A percentile compares a stretch with the other conserved stretches of the same genome.
Conservation (phyloP, 164 flowering plant species). For the Vitis rupestris region DNA sequence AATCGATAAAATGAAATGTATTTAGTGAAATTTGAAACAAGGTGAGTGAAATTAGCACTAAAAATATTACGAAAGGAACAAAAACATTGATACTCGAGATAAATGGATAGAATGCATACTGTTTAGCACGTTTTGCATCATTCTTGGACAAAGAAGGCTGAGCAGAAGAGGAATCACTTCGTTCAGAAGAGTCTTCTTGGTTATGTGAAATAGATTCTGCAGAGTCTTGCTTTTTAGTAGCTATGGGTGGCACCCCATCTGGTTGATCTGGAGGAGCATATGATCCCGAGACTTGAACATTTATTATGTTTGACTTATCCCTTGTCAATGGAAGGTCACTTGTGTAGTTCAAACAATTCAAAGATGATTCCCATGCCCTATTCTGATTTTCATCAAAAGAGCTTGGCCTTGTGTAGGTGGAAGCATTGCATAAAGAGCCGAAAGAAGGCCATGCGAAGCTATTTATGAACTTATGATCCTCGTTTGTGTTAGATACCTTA, state of each 20-base stretch:
- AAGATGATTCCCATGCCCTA: conserved; percentile 36
- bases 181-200: conserved; percentile 2
- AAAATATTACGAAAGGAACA: too few species aligned
- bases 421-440: conserved; percentile 33
- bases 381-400: conserved; percentile 23
- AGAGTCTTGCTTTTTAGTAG: conserved; percentile 16
- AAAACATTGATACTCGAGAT: too few species aligned
- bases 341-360: conserved; percentile 19
- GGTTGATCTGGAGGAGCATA: conserved; percentile 14
- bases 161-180: not conserved
- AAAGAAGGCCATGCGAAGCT: conserved; percentile 28
- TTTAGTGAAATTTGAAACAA: too few species aligned
- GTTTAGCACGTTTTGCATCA: conserved; percentile 23
- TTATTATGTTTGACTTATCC: conserved; percentile 8
- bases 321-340: conserved; percentile 26
- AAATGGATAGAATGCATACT: conserved; percentile 10
- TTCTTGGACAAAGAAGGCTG: conserved; percentile 11
- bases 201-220: conserved; percentile 11
- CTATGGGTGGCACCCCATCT: conserved; percentile 14
- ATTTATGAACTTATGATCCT: conserved; percentile 27
- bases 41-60: too few species aligned
- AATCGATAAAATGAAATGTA: too few species aligned
- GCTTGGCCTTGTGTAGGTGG: conserved; percentile 26
- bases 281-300: conserved; percentile 25
- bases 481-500: conserved; percentile 25